A percentile compares a stretch with the other conserved stretches of the same genome.
Evolutionary conservation across 2,329 filamentous ascomycete species (phyloP).

Genomic region (Microsporum canis): DNA sequence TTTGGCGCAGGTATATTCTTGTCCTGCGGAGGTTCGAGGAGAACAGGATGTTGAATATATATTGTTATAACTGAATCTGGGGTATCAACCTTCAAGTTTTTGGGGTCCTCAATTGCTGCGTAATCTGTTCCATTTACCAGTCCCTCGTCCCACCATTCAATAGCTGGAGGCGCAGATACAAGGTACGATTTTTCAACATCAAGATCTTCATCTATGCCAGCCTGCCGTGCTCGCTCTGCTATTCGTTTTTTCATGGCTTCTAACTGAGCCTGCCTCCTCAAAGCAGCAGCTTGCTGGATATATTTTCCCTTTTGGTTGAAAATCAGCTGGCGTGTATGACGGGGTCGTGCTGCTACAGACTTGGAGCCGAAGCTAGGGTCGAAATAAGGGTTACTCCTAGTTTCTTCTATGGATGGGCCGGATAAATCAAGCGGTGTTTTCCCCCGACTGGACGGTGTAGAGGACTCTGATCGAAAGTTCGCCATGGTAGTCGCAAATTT

Average conservation of each 20-base stretch:
- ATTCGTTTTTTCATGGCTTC: slow-evolving; percentile 94
- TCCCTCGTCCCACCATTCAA: slow-evolving; percentile 98
- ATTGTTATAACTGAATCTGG: slow-evolving; percentile 79
- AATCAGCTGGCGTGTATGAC: slow-evolving; percentile 63
- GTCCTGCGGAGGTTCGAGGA: slow-evolving; percentile 83
- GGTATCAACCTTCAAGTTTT: slow-evolving; percentile 59
- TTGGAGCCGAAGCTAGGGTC: slow-evolving; percentile 57
- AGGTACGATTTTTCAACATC: slow-evolving; percentile 83
- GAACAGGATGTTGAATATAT: slow-evolving; percentile 86
- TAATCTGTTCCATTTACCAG: slow-evolving; percentile 67
- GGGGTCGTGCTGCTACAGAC: slow-evolving; percentile 46
- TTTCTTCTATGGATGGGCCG: slow-evolving; percentile 47
- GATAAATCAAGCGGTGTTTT: slow-evolving; percentile 47
- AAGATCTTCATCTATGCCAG: slow-evolving; percentile 84
- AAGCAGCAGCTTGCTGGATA: slow-evolving; percentile 81
- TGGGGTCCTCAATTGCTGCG: slow-evolving; percentile 52
- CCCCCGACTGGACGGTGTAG: slow-evolving; percentile 25
- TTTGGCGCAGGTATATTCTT: slow-evolving; percentile 68
- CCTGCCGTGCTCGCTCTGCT: slow-evolving; percentile 73
- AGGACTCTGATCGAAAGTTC: slow-evolving; percentile 42
- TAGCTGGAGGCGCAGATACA: slow-evolving; percentile 68
- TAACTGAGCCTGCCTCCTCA: slow-evolving; percentile 74
- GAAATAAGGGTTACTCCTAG: slow-evolving; percentile 68
- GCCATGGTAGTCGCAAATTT: slow-evolving; percentile 46
- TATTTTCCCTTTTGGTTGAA: slow-evolving; percentile 98